These are phyloP conservation scores for Dipteronia dyeriana DNA, from an alignment of 345 rosid species.

Conservation along the genomic window DNA sequence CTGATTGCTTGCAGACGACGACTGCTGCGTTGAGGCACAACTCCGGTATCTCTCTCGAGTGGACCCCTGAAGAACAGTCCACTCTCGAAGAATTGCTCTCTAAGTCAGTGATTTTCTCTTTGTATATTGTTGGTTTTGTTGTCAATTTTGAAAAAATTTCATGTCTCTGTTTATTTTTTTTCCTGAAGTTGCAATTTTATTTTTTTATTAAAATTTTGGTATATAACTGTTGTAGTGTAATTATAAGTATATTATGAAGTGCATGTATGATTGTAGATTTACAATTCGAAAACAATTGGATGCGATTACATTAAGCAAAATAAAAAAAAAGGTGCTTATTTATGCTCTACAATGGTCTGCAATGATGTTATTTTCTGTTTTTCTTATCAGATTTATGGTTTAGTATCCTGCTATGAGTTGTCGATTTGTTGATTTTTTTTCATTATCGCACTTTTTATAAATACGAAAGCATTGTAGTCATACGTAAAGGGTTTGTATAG, in stretches of 20 bases:
- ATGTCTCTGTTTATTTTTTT: background rate
- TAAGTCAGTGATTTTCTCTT: slow-evolving; percentile 39
- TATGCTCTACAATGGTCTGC: too few species aligned
- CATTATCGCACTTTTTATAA: too few species aligned
- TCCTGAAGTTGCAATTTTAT: background rate
- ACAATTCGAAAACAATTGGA: background rate
- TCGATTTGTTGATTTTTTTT: too few species aligned
- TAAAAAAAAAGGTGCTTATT: background rate
- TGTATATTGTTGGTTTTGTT: background rate
- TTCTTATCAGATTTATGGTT: too few species aligned
- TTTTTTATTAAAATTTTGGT: background rate
- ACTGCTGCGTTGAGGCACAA: slow-evolving; percentile 58
- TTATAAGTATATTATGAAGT: too few species aligned
- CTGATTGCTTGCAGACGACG: slow-evolving; percentile 36
- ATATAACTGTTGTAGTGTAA: background rate
- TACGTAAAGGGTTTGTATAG: background rate
- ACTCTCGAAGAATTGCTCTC: slow-evolving; percentile 65
- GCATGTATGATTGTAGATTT: background rate
- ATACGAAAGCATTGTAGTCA: background rate
- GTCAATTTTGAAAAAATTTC: background rate
- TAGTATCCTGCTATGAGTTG: too few species aligned
- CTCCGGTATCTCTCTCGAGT: slow-evolving; percentile 64
- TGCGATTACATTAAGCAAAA: too few species aligned
- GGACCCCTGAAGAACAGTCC: slow-evolving; percentile 74
- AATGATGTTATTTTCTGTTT: background rate